phyloP scores from a whole-genome alignment of 768 basidiomycete species.

The Lactarius vividus region DNA sequence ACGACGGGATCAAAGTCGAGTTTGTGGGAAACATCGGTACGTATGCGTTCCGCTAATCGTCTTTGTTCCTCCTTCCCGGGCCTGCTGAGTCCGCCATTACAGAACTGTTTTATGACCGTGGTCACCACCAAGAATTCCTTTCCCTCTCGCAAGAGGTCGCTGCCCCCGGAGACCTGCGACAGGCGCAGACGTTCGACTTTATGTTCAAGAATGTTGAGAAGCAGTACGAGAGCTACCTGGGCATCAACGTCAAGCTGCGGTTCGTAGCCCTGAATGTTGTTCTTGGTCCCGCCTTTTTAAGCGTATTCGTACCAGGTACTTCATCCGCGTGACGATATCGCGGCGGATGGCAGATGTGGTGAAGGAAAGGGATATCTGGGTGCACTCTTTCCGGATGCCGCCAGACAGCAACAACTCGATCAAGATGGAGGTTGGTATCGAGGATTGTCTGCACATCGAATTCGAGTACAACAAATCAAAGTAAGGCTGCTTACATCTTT shows the following conservation, averaged over 20 bases:
- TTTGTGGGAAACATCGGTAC: constrained; percentile 93
- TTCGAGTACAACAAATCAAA: constrained; percentile 99
- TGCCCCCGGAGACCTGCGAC: constrained; percentile 92
- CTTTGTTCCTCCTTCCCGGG: not conserved
- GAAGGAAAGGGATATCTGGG: constrained; percentile 96
- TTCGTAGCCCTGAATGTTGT: constrained; percentile 38
- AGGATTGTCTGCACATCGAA: constrained; percentile 98
- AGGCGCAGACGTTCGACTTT: constrained; percentile 95
- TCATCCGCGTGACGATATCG: constrained; percentile 86
- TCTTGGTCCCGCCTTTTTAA: not conserved
- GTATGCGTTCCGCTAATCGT: constrained; percentile 32
- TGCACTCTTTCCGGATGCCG: constrained; percentile 98
- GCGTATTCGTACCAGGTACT: constrained; percentile 60
- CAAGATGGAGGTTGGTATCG: constrained; percentile 99
- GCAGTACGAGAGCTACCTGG: constrained; percentile 96
- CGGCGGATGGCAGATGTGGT: constrained; percentile 89
- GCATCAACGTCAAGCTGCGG: constrained; percentile 98
- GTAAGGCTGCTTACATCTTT: constrained; percentile 45
- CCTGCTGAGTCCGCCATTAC: constrained; percentile 40
- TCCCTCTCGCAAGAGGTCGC: constrained; percentile 94
- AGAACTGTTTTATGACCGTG: constrained; percentile 88
- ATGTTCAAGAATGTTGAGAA: constrained; percentile 99
- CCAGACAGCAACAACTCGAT: constrained; percentile 97
- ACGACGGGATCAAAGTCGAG: constrained; percentile 97
- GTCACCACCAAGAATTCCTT: constrained; percentile 97